A percentile compares a stretch with the other conserved stretches of the same genome.
phyloP scores from a whole-genome alignment of 192 early-diverging fungal species.

The Thoreauomyces humboldtii region DNA sequence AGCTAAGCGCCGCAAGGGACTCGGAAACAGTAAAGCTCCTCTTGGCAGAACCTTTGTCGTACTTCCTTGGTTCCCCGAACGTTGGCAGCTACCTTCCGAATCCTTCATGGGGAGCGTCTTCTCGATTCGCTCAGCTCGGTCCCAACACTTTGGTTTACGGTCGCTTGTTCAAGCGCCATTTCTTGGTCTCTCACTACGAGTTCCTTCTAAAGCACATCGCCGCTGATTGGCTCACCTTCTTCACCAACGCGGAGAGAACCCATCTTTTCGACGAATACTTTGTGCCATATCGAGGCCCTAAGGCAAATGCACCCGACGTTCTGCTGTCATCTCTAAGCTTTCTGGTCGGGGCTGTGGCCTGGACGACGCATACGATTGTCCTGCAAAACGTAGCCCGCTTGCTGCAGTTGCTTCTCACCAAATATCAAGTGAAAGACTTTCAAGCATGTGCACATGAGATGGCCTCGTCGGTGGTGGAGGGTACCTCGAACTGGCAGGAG shows the following conservation, averaged over 20 bases:
- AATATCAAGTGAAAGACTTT: too few species aligned
- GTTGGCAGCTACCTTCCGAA: too few species aligned
- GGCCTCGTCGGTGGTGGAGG: too few species aligned
- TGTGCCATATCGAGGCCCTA: constrained; percentile 1
- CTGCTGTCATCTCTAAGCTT: background rate
- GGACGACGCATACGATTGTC: background rate
- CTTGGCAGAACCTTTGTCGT: too few species aligned
- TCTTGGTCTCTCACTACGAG: background rate
- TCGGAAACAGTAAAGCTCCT: too few species aligned
- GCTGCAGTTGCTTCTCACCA: background rate
- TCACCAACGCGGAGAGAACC: background rate
- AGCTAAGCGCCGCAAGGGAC: too few species aligned
- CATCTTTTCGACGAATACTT: constrained; percentile 17
- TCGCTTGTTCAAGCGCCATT: background rate
- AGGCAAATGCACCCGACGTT: too few species aligned
- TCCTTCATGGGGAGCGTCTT: too few species aligned
- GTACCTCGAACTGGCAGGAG: background rate
- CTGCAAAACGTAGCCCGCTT: background rate
- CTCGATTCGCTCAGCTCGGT: too few species aligned
- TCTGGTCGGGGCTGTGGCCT: background rate
- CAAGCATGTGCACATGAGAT: too few species aligned
- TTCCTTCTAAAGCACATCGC: constrained; percentile 2
- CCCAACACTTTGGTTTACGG: too few species aligned
- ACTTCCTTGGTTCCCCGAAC: too few species aligned
- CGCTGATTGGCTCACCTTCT: background rate